Percentiles rank a stretch among this genome's conserved stretches.
Evolutionary conservation across 2,329 filamentous ascomycete genomes (phyloP).

Genomic region (Beauveria sp.): DNA sequence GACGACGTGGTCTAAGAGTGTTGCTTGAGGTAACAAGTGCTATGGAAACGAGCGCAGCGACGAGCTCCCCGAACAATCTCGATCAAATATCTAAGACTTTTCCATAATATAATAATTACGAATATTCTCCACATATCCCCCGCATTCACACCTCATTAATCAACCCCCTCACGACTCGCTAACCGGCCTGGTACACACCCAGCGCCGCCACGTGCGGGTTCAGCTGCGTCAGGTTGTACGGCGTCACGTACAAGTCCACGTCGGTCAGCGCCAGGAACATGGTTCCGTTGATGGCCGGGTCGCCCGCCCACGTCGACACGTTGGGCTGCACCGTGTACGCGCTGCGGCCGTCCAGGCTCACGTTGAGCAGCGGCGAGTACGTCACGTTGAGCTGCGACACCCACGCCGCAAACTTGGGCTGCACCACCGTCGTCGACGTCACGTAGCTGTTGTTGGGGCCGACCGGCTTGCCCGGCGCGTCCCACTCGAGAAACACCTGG

Average conservation of each 20-base stretch:
- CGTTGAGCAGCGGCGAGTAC: slow-evolving; percentile 51
- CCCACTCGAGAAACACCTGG: slow-evolving; percentile 65
- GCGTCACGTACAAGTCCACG: slow-evolving; percentile 57
- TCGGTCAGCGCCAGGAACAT: slow-evolving; percentile 76
- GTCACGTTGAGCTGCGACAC: slow-evolving; percentile 71
- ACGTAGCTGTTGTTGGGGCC: slow-evolving; percentile 81
- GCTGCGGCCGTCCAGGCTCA: slow-evolving; percentile 29
- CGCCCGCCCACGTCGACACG: slow-evolving; percentile 56
- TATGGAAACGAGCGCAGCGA: too few species aligned
- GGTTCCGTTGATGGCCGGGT: slow-evolving; percentile 67
- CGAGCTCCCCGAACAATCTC: too few species aligned
- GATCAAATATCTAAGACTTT: too few species aligned
- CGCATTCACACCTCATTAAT: too few species aligned
- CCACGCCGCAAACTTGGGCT: slow-evolving; percentile 62
- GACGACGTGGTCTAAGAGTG: too few species aligned
- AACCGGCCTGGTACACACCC: slow-evolving; percentile 72
- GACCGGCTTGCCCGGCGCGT: slow-evolving; percentile 56
- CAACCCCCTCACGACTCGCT: slow-evolving; percentile 14
- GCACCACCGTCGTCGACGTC: slow-evolving; percentile 51
- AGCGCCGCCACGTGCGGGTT: slow-evolving; percentile 72
- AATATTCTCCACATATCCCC: too few species aligned
- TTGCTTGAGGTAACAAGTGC: too few species aligned
- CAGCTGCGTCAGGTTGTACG: slow-evolving; percentile 66
- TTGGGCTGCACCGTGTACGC: slow-evolving; percentile 70
- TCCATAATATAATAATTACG: too few species aligned